Evolutionary conservation across 768 basidiomycete genomes (phyloP).

Genomic region (Cystobasidium ongulense): DNA sequence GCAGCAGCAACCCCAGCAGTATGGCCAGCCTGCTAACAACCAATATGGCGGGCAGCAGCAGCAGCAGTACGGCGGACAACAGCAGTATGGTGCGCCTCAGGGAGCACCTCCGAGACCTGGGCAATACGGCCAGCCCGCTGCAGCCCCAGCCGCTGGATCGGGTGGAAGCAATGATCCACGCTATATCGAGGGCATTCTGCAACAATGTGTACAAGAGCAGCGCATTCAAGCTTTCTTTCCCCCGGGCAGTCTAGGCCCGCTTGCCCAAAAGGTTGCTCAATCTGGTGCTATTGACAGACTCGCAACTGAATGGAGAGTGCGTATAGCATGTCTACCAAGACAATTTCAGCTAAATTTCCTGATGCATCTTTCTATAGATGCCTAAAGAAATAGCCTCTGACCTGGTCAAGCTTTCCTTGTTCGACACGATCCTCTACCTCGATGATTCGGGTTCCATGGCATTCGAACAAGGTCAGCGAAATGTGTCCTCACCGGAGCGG

Average conservation of each 20-base stretch:
- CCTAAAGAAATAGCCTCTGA: constrained; percentile 49
- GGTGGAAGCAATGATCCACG: neutral
- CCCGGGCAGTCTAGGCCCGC: constrained; percentile 45
- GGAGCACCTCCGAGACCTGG: constrained; percentile 29
- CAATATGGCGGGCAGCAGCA: constrained; percentile 6
- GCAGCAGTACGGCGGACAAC: constrained; percentile 19
- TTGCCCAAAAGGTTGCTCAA: constrained; percentile 46
- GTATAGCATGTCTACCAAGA: neutral
- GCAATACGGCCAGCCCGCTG: constrained; percentile 8
- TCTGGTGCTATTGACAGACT: constrained; percentile 45
- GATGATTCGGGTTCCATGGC: constrained; percentile 42
- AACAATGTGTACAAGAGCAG: constrained; percentile 42
- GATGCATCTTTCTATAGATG: constrained; percentile 29
- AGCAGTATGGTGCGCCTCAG: constrained; percentile 15
- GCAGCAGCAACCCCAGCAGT: neutral
- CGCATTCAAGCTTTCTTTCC: constrained; percentile 48
- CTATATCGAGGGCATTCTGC: constrained; percentile 11
- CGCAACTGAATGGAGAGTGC: constrained; percentile 45
- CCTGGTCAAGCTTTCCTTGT: constrained; percentile 47
- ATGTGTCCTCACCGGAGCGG: neutral
- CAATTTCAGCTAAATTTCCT: neutral
- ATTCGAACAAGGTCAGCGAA: neutral
- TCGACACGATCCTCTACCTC: constrained; percentile 43
- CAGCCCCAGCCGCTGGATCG: neutral
- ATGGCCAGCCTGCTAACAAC: neutral